Base-by-base conservation (phyloP, 140 eudicot species). In the Flaveria floridana region DNA sequence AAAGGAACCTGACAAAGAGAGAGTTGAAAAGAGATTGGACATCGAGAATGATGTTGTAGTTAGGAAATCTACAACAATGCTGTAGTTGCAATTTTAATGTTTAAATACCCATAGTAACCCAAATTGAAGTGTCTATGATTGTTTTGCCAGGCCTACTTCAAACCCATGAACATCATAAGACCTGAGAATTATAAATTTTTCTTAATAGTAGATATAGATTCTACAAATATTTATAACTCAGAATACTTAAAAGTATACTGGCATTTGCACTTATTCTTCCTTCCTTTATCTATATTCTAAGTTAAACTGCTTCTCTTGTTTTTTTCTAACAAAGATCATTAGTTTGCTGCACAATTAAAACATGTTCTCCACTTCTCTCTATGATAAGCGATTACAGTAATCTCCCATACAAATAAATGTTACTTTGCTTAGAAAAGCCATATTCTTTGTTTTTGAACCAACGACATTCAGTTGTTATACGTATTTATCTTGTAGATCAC, bases 151-250 rank as follows among this genome's bases (percentile, higher is more conserved):
- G 8, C 41, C 41, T 34, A 34, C 5, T 7, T 58, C 10, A 58
- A 58, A 20, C 65, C 64, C 65, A 58, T 20, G 65, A 58, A 21
- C 34, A 58, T 58, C 65, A 58, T 58, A 58, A 10, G 37, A 7
- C 65, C 37, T 58, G 10, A 21, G 15, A 58, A 9, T 21, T 21
- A 58, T 21, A 20, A 20, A 15, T 58, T 9, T 58, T 58, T 57
- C 3, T 58, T 0, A 23, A 58, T 14, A 58, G 30, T 19, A 21
- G 20, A 58, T 14, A 13, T 58, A 8, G n/a, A 58, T 20, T 58
- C 16, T 58, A 20, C 25, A 58, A 7, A 58, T 8, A 58, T 58
- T 20, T 21, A 4, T 21, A 21, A 10, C 37, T 21, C 15, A 12
- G 4, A 23, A 23, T 25, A 26, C 39, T 61, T 61, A 56, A 0